phyloP scores from a whole-genome alignment of 352 stramenopile species.

The Paralagenidium karlingii region DNA sequence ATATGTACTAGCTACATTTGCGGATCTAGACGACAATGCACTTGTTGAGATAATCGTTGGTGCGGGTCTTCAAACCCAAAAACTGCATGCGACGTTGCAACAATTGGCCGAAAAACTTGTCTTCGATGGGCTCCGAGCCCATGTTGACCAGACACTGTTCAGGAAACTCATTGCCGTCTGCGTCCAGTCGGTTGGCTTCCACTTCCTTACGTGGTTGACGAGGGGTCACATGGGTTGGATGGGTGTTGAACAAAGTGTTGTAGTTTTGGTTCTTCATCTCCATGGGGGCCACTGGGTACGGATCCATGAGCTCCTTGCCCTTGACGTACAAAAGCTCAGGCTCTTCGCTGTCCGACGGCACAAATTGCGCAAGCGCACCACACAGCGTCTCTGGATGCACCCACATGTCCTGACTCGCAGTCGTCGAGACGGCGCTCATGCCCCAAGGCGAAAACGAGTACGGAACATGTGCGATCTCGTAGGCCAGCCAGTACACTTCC shows the following conservation, averaged over 20 bases:
- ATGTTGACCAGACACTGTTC: slow-evolving; percentile 36
- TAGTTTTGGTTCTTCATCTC: slow-evolving; percentile 18
- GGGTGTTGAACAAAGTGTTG: slow-evolving; percentile 22
- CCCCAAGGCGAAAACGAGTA: slow-evolving; percentile 45
- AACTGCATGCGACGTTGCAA: slow-evolving; percentile 27
- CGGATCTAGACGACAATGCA: too few species aligned
- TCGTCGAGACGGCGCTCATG: slow-evolving; percentile 15
- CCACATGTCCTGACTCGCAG: slow-evolving; percentile 16
- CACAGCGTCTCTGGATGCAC: slow-evolving; percentile 17
- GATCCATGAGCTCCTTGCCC: slow-evolving; percentile 18
- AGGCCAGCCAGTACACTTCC: slow-evolving; percentile 34
- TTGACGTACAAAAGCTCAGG: slow-evolving; percentile 17
- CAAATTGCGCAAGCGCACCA: slow-evolving; percentile 26
- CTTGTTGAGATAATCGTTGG: too few species aligned
- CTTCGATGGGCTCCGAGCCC: slow-evolving; percentile 13
- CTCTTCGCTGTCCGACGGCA: slow-evolving; percentile 12
- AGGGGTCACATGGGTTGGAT: slow-evolving; percentile 21
- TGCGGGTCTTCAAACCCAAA: too few species aligned
- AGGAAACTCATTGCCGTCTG: background rate
- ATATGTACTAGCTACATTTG: too few species aligned
- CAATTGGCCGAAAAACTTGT: slow-evolving; percentile 21
- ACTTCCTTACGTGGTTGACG: slow-evolving; percentile 12
- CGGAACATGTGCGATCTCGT: slow-evolving; percentile 24
- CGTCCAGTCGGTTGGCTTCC: too few species aligned
- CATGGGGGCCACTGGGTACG: slow-evolving; percentile 15